Percentiles rank a stretch among this genome's conserved stretches.
Conservation (phyloP, 1,139 yeast species). For the Suhomyces choctaworum region DNA sequence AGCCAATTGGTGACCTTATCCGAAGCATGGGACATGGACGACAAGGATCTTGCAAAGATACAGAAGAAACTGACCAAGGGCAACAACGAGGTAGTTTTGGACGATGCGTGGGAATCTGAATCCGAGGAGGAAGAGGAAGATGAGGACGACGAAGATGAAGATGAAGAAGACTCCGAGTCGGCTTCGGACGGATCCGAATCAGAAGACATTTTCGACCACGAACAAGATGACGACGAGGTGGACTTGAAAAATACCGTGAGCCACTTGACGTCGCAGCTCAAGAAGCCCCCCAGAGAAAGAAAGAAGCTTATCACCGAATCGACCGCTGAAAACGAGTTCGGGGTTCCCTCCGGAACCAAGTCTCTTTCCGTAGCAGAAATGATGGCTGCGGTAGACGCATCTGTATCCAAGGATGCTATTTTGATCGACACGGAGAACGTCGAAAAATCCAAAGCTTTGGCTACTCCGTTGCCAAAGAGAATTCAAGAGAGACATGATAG, state of each 20-base stretch:
- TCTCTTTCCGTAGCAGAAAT: conserved; percentile 72
- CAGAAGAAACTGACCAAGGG: conserved; percentile 16
- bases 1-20: conserved; percentile 72
- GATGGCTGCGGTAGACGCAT: conserved; percentile 61
- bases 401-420: conserved; percentile 48
- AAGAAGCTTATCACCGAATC: conserved; percentile 51
- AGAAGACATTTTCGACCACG: conserved; percentile 21
- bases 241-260: conserved; percentile 39
- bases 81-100: conserved; percentile 40
- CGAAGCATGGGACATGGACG: conserved; percentile 88
- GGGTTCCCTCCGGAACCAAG: conserved; percentile 59
- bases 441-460: conserved; percentile 48
- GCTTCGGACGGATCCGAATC: conserved; percentile 18
- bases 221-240: conserved; percentile 29
- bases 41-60: conserved; percentile 39
- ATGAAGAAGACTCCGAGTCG: conserved; percentile 15
- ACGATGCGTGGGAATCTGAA: conserved; percentile 42
- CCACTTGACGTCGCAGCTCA: conserved; percentile 29
- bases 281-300: conserved; percentile 37
- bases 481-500: conserved; percentile 87
- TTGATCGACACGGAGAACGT: conserved; percentile 42
- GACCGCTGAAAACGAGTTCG: conserved; percentile 68
- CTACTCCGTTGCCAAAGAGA: conserved; percentile 82
- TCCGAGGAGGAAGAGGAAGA: conserved; percentile 12
- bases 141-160: conserved; percentile 21